Conservation (phyloP, 1,284 basidiomycete species). For the Boletus semigastroideus region DNA sequence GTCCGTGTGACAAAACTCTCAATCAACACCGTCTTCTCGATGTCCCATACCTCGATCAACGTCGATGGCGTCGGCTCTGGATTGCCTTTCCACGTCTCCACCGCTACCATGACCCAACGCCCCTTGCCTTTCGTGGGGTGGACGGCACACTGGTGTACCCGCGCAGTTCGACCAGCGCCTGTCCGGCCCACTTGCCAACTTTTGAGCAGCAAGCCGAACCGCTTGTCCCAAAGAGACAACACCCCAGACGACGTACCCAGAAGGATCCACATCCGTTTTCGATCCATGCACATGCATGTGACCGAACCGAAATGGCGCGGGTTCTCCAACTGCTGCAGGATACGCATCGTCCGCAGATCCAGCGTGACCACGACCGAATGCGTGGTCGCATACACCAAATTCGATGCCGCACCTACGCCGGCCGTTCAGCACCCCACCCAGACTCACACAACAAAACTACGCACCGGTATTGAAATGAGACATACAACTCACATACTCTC, state of each 20-base stretch:
- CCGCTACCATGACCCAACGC: constrained; percentile 85
- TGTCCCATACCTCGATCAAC: constrained; percentile 79
- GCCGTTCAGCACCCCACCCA: constrained; percentile 5
- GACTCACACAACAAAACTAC: constrained; percentile 10
- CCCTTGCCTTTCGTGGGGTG: constrained; percentile 88
- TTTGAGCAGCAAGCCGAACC: constrained; percentile 88
- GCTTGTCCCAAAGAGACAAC: constrained; percentile 89
- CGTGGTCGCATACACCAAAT: constrained; percentile 83
- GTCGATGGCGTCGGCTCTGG: constrained; percentile 44
- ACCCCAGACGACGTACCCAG: constrained; percentile 85
- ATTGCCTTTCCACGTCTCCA: constrained; percentile 52
- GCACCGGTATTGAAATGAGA: constrained; percentile 72
- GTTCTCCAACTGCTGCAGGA: constrained; percentile 76
- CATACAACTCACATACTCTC: constrained; percentile 80
- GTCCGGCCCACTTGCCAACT: constrained; percentile 78
- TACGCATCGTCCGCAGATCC: constrained; percentile 84
- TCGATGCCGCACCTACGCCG: constrained; percentile 60
- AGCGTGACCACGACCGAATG: constrained; percentile 77
- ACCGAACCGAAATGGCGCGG: constrained; percentile 87
- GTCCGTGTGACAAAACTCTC: constrained; percentile 66
- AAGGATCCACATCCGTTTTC: constrained; percentile 82
- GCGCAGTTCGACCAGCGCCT: constrained; percentile 50
- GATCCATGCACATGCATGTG: constrained; percentile 80
- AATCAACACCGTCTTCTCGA: constrained; percentile 65
- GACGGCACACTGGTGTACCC: constrained; percentile 70